Percentiles rank a stretch among this genome's conserved stretches.
Conservation (phyloP, 1,139 yeast species). For the Yamadazyma spencermartinsiae region DNA sequence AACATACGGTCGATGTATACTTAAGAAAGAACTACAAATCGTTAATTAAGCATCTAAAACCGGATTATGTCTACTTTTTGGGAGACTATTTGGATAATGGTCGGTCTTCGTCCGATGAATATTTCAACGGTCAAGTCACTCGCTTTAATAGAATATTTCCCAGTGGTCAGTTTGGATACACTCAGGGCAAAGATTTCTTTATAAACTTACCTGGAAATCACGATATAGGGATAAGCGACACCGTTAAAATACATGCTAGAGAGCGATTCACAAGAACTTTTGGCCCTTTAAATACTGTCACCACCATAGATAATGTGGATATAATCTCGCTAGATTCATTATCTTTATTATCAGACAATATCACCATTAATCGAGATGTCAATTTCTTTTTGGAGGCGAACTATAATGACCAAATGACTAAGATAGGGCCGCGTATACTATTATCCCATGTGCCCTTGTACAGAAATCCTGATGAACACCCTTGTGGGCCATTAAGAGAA, state of each 20-base stretch:
- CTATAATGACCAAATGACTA: conserved; percentile 8
- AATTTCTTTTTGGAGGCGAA: conserved; percentile 29
- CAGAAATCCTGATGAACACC: conserved; percentile 29
- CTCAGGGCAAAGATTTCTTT: conserved; percentile 27
- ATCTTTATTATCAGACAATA: conserved; percentile 38
- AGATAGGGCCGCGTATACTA: conserved; percentile 35
- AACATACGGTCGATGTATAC: conserved; percentile 52
- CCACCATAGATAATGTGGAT: conserved; percentile 40
- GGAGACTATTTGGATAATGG: conserved; percentile 61
- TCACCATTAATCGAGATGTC: conserved; percentile 28
- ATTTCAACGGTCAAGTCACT: conserved; percentile 35
- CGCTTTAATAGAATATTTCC: conserved; percentile 45
- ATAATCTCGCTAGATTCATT: conserved; percentile 47
- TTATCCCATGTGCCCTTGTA: conserved; percentile 52
- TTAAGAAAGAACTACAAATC: conserved; percentile 47
- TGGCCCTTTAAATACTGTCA: conserved; percentile 39
- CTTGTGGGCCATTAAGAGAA: conserved; percentile 52
- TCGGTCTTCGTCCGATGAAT: conserved; percentile 39
- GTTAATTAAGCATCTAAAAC: conserved; percentile 35
- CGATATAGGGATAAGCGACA: conserved; percentile 56
- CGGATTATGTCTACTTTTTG: conserved; percentile 48
- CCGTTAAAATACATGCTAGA: conserved; percentile 39
- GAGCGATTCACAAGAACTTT: conserved; percentile 39
- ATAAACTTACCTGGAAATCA: conserved; percentile 55
- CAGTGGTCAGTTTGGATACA: conserved; percentile 19